A percentile compares a stretch with the other conserved stretches of the same genome.
These are phyloP conservation scores for Fragaria iinumae DNA, from an alignment of 306 rosid genomes.

Conservation along the genomic window DNA sequence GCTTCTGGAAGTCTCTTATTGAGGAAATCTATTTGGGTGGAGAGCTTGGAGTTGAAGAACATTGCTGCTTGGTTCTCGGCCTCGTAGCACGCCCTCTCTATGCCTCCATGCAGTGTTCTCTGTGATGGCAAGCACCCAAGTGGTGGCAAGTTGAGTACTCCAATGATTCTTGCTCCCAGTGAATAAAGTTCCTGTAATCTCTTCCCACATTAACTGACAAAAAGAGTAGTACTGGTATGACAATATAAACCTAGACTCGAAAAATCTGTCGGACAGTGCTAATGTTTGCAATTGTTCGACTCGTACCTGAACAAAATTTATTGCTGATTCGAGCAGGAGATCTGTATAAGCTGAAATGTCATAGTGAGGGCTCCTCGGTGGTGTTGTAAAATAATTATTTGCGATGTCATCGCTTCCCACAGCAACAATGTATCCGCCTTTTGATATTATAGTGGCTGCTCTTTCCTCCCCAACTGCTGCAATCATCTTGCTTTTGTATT, in stretches of 20 bases:
- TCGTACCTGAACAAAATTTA: slow-evolving; percentile 49
- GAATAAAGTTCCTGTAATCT: slow-evolving; percentile 49
- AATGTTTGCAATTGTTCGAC: background rate
- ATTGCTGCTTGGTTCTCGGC: slow-evolving; percentile 49
- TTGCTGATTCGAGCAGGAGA: slow-evolving; percentile 51
- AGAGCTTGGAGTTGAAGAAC: slow-evolving; percentile 62
- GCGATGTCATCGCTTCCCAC: too few species aligned
- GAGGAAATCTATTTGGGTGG: slow-evolving; percentile 30
- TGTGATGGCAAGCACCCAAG: slow-evolving; percentile 73
- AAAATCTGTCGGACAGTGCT: background rate
- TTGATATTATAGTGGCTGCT: too few species aligned
- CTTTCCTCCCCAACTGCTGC: too few species aligned
- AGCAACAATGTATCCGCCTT: too few species aligned
- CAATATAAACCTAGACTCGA: background rate
- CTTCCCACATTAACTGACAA: background rate
- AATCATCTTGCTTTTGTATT: too few species aligned
- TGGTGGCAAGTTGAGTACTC: slow-evolving; percentile 41
- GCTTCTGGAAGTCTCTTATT: slow-evolving; percentile 37
- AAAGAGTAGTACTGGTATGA: background rate
- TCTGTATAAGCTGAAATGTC: slow-evolving; percentile 49
- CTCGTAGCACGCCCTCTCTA: slow-evolving; percentile 38
- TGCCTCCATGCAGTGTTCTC: slow-evolving; percentile 53
- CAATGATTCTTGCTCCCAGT: slow-evolving; percentile 64
- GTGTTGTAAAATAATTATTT: too few species aligned
- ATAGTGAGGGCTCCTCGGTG: slow-evolving; percentile 34